Percentiles rank a stretch among this genome's conserved stretches.
phyloP scores from a whole-genome alignment of 192 early-diverging fungal species.

The Pilaira anomala region DNA sequence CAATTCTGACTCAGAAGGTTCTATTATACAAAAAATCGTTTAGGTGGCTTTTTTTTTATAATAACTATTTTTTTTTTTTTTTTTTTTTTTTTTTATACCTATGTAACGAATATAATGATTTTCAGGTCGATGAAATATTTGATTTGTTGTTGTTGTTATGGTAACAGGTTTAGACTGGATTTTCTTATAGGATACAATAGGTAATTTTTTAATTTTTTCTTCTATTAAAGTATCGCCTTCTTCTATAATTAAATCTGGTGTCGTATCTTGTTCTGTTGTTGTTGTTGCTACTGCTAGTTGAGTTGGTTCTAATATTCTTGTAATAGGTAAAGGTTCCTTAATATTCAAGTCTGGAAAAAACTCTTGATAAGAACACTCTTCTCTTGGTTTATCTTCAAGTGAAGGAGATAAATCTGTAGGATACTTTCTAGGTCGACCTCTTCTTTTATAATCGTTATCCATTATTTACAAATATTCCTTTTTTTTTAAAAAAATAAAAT shows the following conservation, averaged over 20 bases:
- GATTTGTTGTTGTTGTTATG: no score
- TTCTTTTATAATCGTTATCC: conserved; percentile 5
- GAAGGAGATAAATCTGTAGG: not conserved
- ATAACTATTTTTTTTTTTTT: not conserved
- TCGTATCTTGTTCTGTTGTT: no score
- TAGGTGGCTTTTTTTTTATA: not conserved
- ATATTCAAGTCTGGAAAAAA: conserved; percentile 80
- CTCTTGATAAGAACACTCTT: conserved; percentile 79
- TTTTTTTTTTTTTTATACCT: conserved; percentile 31
- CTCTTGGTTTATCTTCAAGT: conserved; percentile 59
- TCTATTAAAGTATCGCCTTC: not conserved
- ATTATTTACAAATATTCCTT: not conserved
- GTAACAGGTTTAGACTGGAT: no score
- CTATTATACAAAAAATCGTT: conserved; percentile 30
- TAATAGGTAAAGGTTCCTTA: conserved; percentile 42
- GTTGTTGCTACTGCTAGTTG: no score
- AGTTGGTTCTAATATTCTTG: conserved; percentile 10
- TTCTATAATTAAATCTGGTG: not conserved
- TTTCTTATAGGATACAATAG: not conserved
- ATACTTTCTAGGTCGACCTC: conserved; percentile 20
- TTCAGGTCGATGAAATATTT: conserved; percentile 55
- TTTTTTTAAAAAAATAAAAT: not conserved
- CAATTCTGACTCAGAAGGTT: conserved; percentile 56
- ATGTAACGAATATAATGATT: conserved; percentile 72
- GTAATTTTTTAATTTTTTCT: not conserved